Base-by-base conservation (phyloP, 352 stramenopile genomes). In the Phytopythium oedochilum region DNA sequence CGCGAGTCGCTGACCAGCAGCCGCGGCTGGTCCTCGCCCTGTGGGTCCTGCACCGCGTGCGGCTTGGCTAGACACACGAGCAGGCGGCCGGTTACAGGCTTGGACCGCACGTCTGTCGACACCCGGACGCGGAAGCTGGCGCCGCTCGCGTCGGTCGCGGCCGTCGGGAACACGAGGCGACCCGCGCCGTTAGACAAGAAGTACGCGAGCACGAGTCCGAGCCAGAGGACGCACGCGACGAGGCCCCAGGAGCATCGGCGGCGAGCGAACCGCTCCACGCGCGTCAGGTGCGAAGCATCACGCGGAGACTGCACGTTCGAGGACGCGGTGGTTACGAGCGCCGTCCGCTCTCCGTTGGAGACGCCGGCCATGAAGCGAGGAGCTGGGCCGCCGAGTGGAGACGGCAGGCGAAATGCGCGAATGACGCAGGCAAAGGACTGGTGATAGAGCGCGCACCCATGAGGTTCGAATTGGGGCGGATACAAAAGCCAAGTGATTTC, bases 21-120 rank as follows among this genome's bases (percentile, higher is more conserved):
- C 11, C 76, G 71, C 52, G 76, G 76, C 48, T 85, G 71, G 58
- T 87, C 73, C 17, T 81, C 54, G 14, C 66, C 71, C 43, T 77
- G 59, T 20, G 71, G 61, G 46, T 84, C 71, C 6, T 72, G 51
- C 20, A 85, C 73, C 0, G 63, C 67, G n/a, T 67, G 53, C 48
- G 70, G 66, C 55, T 70, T 78, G 61, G 73, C 76, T 9, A 88
- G 69, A 23, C 73, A 85, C 38, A 88, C 47, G 64, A 88, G 63
- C 53, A 88, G 64, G 11, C 76, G 71, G 38, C 76, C 76, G 2
- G 76, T 88, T 29, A 88, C 64, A 14, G 73, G 71, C 14, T 61
- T 55, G 26, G 26, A 32, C 36, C 74, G 70, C 22, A 66, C 54
- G 0, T 22, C 55, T n/a, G 63, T 47, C 42, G 70, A 53, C 50